phyloP scores from a whole-genome alignment of 208 protist species.

The Acanthamoeba sp. region DNA sequence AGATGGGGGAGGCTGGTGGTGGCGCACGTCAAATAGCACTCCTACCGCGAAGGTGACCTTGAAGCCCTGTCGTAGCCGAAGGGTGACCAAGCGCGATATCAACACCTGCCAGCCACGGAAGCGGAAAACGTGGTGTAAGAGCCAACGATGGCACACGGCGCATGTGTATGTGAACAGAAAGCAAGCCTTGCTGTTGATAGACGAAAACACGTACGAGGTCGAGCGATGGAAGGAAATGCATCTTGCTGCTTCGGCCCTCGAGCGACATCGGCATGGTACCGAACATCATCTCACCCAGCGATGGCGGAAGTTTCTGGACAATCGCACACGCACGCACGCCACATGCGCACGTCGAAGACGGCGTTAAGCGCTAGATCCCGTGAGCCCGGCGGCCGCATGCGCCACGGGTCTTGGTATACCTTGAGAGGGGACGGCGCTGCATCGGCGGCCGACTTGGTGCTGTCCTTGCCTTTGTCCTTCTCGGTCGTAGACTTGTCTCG shows the following conservation, averaged over 20 bases:
- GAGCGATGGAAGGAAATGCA: conserved; percentile 42
- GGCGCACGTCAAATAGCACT: background rate
- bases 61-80: background rate
- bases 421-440: background rate
- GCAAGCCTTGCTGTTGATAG: no score
- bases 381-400: no score
- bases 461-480: background rate
- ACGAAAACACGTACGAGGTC: background rate
- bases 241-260: conserved; percentile 40
- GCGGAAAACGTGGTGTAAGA: background rate
- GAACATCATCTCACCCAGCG: conserved; percentile 55
- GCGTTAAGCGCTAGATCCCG: background rate
- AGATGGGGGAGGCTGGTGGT: background rate
- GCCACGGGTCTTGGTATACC: background rate
- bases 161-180: no score
- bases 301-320: conserved; percentile 28
- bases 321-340: no score
- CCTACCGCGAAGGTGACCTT: conserved; percentile 3
- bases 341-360: background rate
- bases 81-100: background rate
- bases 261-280: conserved; percentile 61
- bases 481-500: background rate
- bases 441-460: background rate
- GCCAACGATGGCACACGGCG: no score
- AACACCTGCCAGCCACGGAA: background rate